Percentiles rank a stretch among this genome's conserved stretches.
Conservation (phyloP, 73 alveolate genomes). For the Stentor roeselii region DNA sequence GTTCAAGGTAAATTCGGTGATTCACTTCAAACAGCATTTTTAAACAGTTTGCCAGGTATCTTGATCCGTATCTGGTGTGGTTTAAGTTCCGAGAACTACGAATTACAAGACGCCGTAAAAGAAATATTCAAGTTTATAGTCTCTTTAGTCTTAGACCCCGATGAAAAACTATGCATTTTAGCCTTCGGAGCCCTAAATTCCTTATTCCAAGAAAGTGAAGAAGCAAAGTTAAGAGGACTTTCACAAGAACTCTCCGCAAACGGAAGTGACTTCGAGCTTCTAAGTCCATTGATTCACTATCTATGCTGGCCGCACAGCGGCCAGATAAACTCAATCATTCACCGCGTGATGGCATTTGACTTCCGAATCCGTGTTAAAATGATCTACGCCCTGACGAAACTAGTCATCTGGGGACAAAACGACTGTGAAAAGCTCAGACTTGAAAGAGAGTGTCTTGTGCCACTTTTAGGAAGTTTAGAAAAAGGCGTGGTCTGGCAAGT, state of each 20-base stretch:
- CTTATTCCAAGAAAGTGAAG: not conserved
- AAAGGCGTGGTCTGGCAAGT: conserved; percentile 14
- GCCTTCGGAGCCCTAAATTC: not conserved
- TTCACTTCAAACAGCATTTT: conserved; percentile 6
- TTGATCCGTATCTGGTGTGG: not conserved
- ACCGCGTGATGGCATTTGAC: not conserved
- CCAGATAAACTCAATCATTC: not conserved
- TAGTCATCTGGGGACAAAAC: not conserved
- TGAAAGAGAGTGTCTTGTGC: conserved; percentile 20
- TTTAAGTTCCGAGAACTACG: not conserved
- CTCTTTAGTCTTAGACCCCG: not conserved
- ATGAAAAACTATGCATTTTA: conserved; percentile 3
- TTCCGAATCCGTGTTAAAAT: not conserved
- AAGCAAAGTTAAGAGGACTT: conserved; percentile 9
- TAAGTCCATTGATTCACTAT: conserved; percentile 2
- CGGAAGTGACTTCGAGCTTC: not conserved
- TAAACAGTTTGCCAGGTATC: not conserved
- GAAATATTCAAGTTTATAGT: conserved; percentile 10
- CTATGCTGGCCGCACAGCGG: not conserved
- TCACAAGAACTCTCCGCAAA: conserved; percentile 17
- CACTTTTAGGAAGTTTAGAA: not conserved
- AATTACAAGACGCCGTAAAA: not conserved
- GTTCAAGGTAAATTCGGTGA: not conserved
- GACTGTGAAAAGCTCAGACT: not conserved
- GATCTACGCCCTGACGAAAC: not conserved